Base-by-base conservation (phyloP, 1,284 basidiomycete genomes). In the Coriolopsis trogii region DNA sequence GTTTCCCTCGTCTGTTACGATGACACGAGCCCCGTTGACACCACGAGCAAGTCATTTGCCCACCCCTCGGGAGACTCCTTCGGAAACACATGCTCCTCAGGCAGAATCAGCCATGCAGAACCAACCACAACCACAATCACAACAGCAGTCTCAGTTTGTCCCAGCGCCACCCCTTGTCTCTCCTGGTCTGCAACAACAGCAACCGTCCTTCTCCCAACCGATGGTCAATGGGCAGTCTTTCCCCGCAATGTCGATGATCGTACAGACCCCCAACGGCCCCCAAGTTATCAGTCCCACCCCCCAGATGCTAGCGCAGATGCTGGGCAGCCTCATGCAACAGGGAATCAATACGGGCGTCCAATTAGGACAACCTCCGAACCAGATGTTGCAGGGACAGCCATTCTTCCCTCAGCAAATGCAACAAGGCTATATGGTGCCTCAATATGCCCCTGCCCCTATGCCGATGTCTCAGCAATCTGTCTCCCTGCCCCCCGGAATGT, bases 61-160 rank as follows among this genome's bases (percentile, higher is more conserved):
- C 33, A 84, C 82, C 4, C 83, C 83, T n/a, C 71, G 81, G 25
- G 70, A 72, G n/a, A 83, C 81, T 18, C 83, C 82, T 20, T 67
- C 74, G 3, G 76, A 75, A 30, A 50, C 51, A 10, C 49, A 41
- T n/a, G 23, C 31, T 1, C 33, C 45, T 18, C 23, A 58, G 38
- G 37, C 39, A 5, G 39, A 49, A 13, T 10, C 18, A 36, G 16
- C 23, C 31, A 52, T 54, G 52, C 44, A 51, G 13, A 41, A 28
- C 24, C 53, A 56, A 28, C 49, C 30, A 2, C 47, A 30, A 16
- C 43, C 36, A 8, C 34, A 41, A 39, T 26, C 39, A 18, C 43
- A 46, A 2, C 23, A 34, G 2, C 33, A 40, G n/a, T 41, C 29
- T 9, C 42, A 58, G 20, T 31, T 43, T 10, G 24, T 34, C 4